phyloP scores from a whole-genome alignment of 345 rosid genomes.

The Isatis tinctoria region DNA sequence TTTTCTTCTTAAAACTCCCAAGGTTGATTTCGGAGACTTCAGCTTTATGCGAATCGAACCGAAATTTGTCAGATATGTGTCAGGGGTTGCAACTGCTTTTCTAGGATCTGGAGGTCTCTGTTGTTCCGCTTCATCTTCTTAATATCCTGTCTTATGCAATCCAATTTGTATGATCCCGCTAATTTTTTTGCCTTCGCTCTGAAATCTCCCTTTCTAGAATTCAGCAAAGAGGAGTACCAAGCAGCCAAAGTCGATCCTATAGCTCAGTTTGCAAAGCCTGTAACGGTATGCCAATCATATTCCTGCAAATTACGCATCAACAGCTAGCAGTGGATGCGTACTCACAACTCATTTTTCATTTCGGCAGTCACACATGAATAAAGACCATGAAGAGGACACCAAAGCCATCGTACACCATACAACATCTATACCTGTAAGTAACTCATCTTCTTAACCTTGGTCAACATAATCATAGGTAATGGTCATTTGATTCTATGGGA shows the following conservation, averaged over 20 bases:
- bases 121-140: slow-evolving; percentile 20
- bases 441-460: not conserved
- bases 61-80: slow-evolving; percentile 70
- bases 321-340: not conserved
- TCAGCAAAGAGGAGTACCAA: slow-evolving; percentile 62
- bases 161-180: not conserved
- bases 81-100: slow-evolving; percentile 89
- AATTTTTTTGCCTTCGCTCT: not conserved
- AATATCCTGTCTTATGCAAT: not conserved
- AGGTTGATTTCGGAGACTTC: slow-evolving; percentile 99
- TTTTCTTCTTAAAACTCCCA: slow-evolving; percentile 20
- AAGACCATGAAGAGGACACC: slow-evolving; percentile 89
- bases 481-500: not conserved
- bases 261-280: slow-evolving; percentile 80
- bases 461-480: not conserved
- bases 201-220: slow-evolving; percentile 42
- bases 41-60: slow-evolving; percentile 81
- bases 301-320: not conserved
- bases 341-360: not conserved
- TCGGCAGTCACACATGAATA: slow-evolving; percentile 83
- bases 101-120: slow-evolving; percentile 87
- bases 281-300: slow-evolving; percentile 48
- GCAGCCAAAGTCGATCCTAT: slow-evolving; percentile 83
- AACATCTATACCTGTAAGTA: slow-evolving; percentile 72
- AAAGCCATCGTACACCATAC: slow-evolving; percentile 67